These are phyloP conservation scores for Xerocomus nothofagi DNA, from an alignment of 1,284 basidiomycete genomes.

Conservation along the genomic window DNA sequence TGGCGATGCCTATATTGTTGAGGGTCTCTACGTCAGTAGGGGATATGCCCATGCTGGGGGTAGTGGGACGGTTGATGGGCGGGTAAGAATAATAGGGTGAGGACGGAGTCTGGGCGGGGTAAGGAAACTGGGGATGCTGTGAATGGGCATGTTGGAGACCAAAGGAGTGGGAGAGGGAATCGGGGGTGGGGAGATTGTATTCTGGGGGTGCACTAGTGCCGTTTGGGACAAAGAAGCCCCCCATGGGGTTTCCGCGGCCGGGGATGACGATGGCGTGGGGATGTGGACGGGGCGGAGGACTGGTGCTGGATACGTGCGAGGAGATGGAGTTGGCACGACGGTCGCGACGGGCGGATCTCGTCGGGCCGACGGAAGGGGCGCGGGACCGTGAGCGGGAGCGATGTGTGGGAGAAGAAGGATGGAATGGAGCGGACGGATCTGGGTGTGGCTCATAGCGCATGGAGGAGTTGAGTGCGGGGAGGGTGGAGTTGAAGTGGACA, in stretches of 20 bases:
- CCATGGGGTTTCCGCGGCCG: slow-evolving; percentile 34
- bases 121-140: slow-evolving; percentile 25
- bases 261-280: slow-evolving; percentile 63
- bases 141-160: slow-evolving; percentile 17
- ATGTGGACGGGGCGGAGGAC: slow-evolving; percentile 43
- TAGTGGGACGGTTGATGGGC: slow-evolving; percentile 14
- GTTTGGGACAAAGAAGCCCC: slow-evolving; percentile 35
- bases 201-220: slow-evolving; percentile 24
- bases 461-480: slow-evolving; percentile 59
- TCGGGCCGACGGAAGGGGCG: slow-evolving; percentile 47
- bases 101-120: slow-evolving; percentile 23
- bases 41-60: slow-evolving; percentile 33
- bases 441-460: slow-evolving; percentile 58
- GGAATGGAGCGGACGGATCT: slow-evolving; percentile 36
- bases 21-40: slow-evolving; percentile 36
- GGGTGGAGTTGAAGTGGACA: slow-evolving; percentile 54
- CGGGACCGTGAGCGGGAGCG: slow-evolving; percentile 52
- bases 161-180: slow-evolving; percentile 35
- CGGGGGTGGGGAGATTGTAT: slow-evolving; percentile 37
- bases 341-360: slow-evolving; percentile 43
- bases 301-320: slow-evolving; percentile 47
- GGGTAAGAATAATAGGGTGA: slow-evolving; percentile 28
- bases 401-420: slow-evolving; percentile 35
- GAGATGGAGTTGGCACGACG: slow-evolving; percentile 53
- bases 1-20: slow-evolving; percentile 15